phyloP scores from a whole-genome alignment of 768 basidiomycete species.

The Kwoniella dejecticola region DNA sequence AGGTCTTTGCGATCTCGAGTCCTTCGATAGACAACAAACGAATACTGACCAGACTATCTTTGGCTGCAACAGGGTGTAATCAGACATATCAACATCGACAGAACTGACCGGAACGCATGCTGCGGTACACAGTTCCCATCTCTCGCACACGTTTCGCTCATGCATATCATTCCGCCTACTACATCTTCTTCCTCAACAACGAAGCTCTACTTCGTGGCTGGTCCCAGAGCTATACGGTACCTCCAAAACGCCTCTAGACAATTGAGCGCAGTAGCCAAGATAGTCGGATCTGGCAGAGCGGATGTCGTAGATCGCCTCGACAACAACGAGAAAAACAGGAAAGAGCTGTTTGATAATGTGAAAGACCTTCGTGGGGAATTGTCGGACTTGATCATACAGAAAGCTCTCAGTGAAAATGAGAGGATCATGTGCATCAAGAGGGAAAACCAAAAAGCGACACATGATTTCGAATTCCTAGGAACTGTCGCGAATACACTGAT shows the following conservation, averaged over 20 bases:
- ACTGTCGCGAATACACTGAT: constrained; percentile 8
- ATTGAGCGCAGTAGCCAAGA: constrained; percentile 63
- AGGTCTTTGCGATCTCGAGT: too few relatives aligned
- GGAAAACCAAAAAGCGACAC: constrained; percentile 38
- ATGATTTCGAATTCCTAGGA: constrained; percentile 52
- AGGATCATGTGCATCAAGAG: constrained; percentile 32
- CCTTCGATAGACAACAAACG: too few relatives aligned
- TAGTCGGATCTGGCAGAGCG: constrained; percentile 68
- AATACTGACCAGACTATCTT: neutral
- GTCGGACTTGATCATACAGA: constrained; percentile 23
- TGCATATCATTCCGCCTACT: constrained; percentile 77
- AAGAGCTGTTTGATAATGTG: constrained; percentile 18
- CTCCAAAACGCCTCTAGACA: constrained; percentile 64
- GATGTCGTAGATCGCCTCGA: constrained; percentile 69
- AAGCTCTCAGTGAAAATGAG: constrained; percentile 6
- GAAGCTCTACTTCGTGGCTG: constrained; percentile 79
- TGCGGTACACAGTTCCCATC: constrained; percentile 49
- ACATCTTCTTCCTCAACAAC: constrained; percentile 71
- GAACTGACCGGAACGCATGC: constrained; percentile 64
- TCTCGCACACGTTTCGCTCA: constrained; percentile 70
- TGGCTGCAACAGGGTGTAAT: constrained; percentile 61
- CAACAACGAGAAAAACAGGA: constrained; percentile 59
- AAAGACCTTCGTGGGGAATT: constrained; percentile 32
- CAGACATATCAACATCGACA: constrained; percentile 79
- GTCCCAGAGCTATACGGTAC: constrained; percentile 70